Base-by-base conservation (phyloP, 495 filamentous ascomycete species). In the Penicillium riverlandense region DNA sequence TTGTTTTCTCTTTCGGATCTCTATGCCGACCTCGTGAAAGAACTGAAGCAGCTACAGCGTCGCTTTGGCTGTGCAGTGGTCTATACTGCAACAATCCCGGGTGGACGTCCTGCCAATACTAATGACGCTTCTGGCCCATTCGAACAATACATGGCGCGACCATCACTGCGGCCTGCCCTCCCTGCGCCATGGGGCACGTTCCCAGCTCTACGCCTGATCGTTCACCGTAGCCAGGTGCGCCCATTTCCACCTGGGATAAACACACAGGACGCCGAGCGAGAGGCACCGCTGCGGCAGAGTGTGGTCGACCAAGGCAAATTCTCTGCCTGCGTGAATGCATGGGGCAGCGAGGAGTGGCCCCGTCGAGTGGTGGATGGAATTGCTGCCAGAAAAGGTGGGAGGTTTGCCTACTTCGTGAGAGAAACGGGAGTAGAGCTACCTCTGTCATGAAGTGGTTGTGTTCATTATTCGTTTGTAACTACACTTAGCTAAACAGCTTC, bases 221-320 rank as follows among this genome's bases (percentile, higher is more conserved):
- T 78, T 2, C 59, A 69, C 37, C 57, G 72, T 15, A 62, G 71
- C 8, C 36, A 49, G 3, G 69, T 80, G 4, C 57, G 66, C 8
- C 64, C 65, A 9, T 87, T 88, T 60, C 69, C 69, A 8, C 60
- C 65, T 10, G 69, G 65, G 0, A 67, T 79, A 36, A 79, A 75
- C 38, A 54, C 76, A 0, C 66, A 78, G 31, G 78, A 85, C 55
- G 80, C 76, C 0, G 55, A 70, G 37, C 60, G 49, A 4, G 76
- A 83, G 52, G 73, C 75, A 14, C 50, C 58, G 33, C 62, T 60
- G 53, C 53, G 75, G 22, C 67, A 69, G 52, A 59, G 49, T 14
- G 58, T 65, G 6, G 63, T 76, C 29, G 44, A 48, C 16, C 59
- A 62, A 37, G 65, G 69, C 7, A 59, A 59, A 22, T 75, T 74